phyloP scores from a whole-genome alignment of 2,329 filamentous ascomycete species.

The Lecanosticta acicola region DNA sequence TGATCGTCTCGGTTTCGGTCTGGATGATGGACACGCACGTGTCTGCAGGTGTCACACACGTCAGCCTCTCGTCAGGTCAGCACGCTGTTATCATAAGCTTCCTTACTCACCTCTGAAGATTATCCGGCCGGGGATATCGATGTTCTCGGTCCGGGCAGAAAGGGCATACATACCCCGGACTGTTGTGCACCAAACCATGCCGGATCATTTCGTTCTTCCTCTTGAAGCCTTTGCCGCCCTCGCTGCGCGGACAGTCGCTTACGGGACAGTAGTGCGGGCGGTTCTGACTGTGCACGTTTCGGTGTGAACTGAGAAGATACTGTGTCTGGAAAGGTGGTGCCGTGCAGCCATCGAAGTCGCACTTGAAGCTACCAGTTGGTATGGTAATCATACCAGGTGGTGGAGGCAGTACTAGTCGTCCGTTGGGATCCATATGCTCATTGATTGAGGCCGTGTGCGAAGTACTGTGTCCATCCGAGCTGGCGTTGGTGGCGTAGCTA shows the following conservation, averaged over 20 bases:
- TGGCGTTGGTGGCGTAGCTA: constrained; percentile 24
- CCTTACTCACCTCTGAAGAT: constrained; percentile 77
- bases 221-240: constrained; percentile 62
- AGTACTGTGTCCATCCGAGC: constrained; percentile 32
- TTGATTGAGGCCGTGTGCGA: constrained; percentile 33
- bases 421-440: constrained; percentile 26
- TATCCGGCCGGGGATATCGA: constrained; percentile 90
- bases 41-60: constrained; percentile 48
- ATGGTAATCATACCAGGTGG: constrained; percentile 33
- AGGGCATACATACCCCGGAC: constrained; percentile 90
- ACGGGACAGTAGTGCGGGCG: constrained; percentile 61
- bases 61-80: not conserved
- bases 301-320: constrained; percentile 67
- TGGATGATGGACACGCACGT: constrained; percentile 85
- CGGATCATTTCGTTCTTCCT: constrained; percentile 66
- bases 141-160: constrained; percentile 93
- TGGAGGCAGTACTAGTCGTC: constrained; percentile 25
- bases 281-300: constrained; percentile 59
- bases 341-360: constrained; percentile 58
- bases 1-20: constrained; percentile 89
- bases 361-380: constrained; percentile 49
- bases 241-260: constrained; percentile 51
- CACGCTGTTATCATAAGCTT: not conserved
- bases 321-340: constrained; percentile 72
- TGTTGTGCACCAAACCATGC: constrained; percentile 86